phyloP scores from a whole-genome alignment of 1,139 yeast genomes.

The Taphrina communis region DNA sequence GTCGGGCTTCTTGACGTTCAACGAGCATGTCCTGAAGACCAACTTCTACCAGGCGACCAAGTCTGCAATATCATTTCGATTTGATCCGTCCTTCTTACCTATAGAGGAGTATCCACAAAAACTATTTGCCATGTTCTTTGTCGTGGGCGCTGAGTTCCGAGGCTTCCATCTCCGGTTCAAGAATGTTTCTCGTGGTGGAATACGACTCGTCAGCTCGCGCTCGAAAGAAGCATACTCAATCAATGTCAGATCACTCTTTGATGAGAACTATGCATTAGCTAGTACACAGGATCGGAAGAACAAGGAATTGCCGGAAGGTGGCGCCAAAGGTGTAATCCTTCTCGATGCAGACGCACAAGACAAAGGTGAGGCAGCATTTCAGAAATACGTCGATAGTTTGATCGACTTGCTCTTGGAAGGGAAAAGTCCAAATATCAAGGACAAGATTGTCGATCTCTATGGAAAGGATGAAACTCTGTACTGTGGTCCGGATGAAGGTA shows the following conservation, averaged over 20 bases:
- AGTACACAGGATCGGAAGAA: slow-evolving; percentile 95
- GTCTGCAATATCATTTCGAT: slow-evolving; percentile 91
- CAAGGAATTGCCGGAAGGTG: slow-evolving; percentile 99
- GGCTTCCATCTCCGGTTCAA: slow-evolving; percentile 97
- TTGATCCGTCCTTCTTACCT: slow-evolving; percentile 86
- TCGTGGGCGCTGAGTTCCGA: slow-evolving; percentile 94
- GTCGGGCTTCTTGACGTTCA: slow-evolving; percentile 81
- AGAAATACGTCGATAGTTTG: slow-evolving; percentile 88
- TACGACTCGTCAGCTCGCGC: slow-evolving; percentile 89
- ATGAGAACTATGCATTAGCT: slow-evolving; percentile 95
- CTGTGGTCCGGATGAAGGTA: slow-evolving; percentile 98
- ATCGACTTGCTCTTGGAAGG: slow-evolving; percentile 81
- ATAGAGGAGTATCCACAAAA: slow-evolving; percentile 84
- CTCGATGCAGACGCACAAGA: slow-evolving; percentile 78
- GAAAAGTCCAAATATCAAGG: slow-evolving; percentile 77
- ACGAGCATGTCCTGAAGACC: slow-evolving; percentile 86
- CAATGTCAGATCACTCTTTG: slow-evolving; percentile 87
- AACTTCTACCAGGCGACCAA: slow-evolving; percentile 93
- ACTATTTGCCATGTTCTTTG: slow-evolving; percentile 92
- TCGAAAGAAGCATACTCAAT: slow-evolving; percentile 82
- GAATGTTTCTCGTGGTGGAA: slow-evolving; percentile 98
- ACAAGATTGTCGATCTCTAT: slow-evolving; percentile 81
- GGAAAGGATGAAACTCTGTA: slow-evolving; percentile 85
- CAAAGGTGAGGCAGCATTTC: slow-evolving; percentile 83
- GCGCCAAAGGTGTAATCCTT: slow-evolving; percentile 94